Evolutionary conservation across 208 protist genomes (phyloP).

Genomic region (Lotmaria passim): DNA sequence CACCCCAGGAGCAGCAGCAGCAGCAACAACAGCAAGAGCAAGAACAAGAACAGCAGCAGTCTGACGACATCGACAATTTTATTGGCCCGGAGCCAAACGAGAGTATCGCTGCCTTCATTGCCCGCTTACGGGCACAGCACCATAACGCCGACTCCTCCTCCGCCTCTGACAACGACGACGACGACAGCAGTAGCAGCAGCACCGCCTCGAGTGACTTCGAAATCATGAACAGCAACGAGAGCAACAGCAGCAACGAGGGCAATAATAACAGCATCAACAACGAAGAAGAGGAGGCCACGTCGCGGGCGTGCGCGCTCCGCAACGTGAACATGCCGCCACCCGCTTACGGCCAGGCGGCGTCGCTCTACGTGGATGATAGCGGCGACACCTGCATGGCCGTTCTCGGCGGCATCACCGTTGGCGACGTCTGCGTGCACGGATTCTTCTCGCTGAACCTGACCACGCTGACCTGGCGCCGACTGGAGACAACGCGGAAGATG

Average conservation of each 20-base stretch:
- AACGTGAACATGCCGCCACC: slow-evolving; percentile 38
- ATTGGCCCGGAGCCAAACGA: background rate
- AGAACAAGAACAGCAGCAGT: background rate
- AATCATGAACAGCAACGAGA: background rate
- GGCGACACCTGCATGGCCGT: slow-evolving; percentile 48
- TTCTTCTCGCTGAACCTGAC: slow-evolving; percentile 51
- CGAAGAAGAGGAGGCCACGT: background rate
- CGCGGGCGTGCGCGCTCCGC: background rate
- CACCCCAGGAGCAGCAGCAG: background rate
- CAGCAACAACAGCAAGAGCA: background rate
- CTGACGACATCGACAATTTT: background rate
- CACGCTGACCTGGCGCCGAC: slow-evolving; percentile 36
- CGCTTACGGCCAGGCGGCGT: slow-evolving; percentile 64
- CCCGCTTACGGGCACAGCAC: slow-evolving; percentile 1
- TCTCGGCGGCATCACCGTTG: slow-evolving; percentile 46
- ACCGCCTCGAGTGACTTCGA: too few species aligned
- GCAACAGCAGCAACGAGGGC: background rate
- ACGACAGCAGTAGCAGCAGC: background rate
- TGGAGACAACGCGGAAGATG: slow-evolving; percentile 29
- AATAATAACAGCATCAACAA: background rate
- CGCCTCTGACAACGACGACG: background rate
- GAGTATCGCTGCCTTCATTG: slow-evolving; percentile 1
- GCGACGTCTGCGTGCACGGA: slow-evolving; percentile 18
- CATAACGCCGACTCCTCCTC: background rate
- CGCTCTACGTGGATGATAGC: slow-evolving; percentile 24